Evolutionary conservation across 139 green algal genomes (phyloP), one percentile per base, ranked within the genome.

Genomic region (Penium margaritaceum): DNA sequence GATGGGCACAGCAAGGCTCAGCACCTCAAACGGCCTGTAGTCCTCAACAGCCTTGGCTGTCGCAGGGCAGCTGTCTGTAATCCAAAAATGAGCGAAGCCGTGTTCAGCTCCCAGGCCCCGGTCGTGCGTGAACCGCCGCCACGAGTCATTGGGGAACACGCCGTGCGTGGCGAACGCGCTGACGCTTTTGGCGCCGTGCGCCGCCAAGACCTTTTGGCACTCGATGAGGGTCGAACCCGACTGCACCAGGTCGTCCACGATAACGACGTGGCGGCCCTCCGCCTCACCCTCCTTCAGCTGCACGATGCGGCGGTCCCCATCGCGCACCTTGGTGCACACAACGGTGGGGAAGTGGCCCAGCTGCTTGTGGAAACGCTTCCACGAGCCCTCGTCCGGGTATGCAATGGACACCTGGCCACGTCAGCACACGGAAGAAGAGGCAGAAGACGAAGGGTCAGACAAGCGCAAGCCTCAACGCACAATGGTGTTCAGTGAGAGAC

Each of bases 241-340:
- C 84, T 98, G 93, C 65, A 98, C 93, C 57, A 98, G 87, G 77
- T 98, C 93, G 74, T 98, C 93, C 33, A 98, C 93, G 43, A 98
- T 97, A n/a, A 98, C 89, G 14, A 98, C 89, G 74, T 98, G 93
- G 24, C 91, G 87, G 27, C 87, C 90, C 46, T 77, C 53, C 0
- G 90, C 83, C 19, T 91, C 85, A 2, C 94, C 94, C 79, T 98
- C 94, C 82, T 88, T 90, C n/a, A 98, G 79, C 65, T 88, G 84
- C 54, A 98, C 94, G 62, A 97, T 95, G 46, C 92, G 85, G 85
- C 96, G 96, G 74, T 90, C 88, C 29, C 92, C 93, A 63, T 97
- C 89, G 27, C 93, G 84, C 24, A 97, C 91, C 81, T 98, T 97
- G 65, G 91, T 97, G 85, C 93, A 98, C 44, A 98, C 94, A 7